Evolutionary conservation across 2,329 filamentous ascomycete genomes (phyloP).

Genomic region (Colletotrichum sp.): DNA sequence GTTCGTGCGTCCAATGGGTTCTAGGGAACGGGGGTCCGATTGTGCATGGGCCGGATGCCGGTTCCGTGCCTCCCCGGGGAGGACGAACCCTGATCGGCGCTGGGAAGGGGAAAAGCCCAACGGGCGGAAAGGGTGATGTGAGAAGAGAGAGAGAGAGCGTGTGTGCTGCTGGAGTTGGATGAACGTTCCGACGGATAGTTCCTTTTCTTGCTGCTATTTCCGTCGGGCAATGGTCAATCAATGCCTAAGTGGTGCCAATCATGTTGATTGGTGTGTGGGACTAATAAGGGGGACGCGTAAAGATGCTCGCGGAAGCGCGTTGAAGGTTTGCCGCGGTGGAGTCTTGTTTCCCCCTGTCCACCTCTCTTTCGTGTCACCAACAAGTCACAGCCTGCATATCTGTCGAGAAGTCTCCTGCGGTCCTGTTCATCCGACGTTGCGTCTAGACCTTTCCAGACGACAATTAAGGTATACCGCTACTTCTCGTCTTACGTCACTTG

Average conservation of each 20-base stretch:
- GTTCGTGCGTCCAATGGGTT: neutral
- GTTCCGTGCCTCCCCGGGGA: neutral
- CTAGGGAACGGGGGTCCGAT: neutral
- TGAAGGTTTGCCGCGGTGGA: neutral
- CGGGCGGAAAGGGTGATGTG: neutral
- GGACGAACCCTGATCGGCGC: slow-evolving; percentile 7
- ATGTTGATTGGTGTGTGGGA: neutral
- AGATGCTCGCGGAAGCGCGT: neutral
- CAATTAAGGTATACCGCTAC: neutral
- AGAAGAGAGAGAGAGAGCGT: neutral
- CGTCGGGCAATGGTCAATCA: neutral
- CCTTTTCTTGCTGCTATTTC: neutral
- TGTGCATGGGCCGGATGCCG: neutral
- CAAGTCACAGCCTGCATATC: neutral
- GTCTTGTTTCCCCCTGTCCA: neutral
- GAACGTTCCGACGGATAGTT: neutral
- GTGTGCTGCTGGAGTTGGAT: neutral
- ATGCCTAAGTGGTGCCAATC: neutral
- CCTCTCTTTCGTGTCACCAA: neutral
- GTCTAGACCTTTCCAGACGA: neutral
- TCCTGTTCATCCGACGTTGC: neutral
- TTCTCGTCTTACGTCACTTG: neutral
- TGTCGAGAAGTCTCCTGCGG: neutral
- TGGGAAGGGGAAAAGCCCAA: neutral
- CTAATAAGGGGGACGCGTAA: neutral